Base-by-base conservation (phyloP, 352 stramenopile species). In the Pythium pyrilobum region DNA sequence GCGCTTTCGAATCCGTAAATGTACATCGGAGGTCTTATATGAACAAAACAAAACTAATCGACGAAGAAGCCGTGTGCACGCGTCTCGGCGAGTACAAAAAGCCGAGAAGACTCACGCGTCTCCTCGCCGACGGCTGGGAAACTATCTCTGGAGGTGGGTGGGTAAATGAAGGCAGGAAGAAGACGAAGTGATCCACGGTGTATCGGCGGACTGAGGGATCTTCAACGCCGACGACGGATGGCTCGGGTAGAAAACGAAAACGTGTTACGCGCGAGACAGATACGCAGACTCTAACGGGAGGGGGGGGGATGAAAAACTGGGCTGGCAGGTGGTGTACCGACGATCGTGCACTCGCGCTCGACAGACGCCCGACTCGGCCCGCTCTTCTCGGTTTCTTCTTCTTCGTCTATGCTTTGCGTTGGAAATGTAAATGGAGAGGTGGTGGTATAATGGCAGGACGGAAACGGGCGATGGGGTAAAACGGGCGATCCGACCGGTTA, bases 391-490 rank as follows among this genome's bases (percentile, higher is more conserved):
- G 25, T 25, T 40, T 53, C 32, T 23, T 31, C 46, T 44, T 39
- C 36, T 44, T 38, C 36, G 51, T 61, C 53, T 52, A 55, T 54
- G 13, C n/a, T 20, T 28, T 11, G 24, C n/a, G 21, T 47, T 10
- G 21, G 21, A 27, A 36, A 48, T 50, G 67, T 67, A 47, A 66
- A 73, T 56, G 67, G n/a, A 4, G 31, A 12, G 45, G 16, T 2
- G 31, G 16, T 27, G 29, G 34, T 39, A 57, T 46, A 46, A n/a
- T n/a, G n/a, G n/a, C n/a, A n/a, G n/a, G n/a, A 51, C 64, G 58
- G 44, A 62, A 72, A 59, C 66, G 72, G 57, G 71, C 67, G 67
- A 31, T 13, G 41, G 27, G 6, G 13, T 11, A 42, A 31, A 8
- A 16, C 18, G 31, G 15, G 29, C 29, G 15, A 28, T n/a, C 5